Percentiles rank a stretch among this genome's conserved stretches.
Conservation (phyloP, 1,139 yeast species). For the Hemisphaericaspora subhashii region DNA sequence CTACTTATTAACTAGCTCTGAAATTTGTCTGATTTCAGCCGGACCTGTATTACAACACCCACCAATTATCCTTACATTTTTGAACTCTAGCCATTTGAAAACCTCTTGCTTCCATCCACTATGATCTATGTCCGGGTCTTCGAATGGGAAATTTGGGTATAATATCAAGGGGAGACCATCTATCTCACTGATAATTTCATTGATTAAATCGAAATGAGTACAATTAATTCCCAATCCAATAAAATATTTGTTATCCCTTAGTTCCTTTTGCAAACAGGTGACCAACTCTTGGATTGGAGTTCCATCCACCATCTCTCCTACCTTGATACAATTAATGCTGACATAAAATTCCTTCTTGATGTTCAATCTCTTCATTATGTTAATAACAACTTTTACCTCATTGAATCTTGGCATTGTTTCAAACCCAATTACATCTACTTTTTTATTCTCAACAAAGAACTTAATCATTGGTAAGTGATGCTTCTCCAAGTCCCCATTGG, state of each 20-base stretch:
- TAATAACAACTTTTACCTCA: constrained; percentile 45
- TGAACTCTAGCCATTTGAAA: constrained; percentile 31
- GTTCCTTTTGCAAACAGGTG: constrained; percentile 12
- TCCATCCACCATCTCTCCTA: constrained; percentile 31
- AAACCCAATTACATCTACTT: constrained; percentile 55
- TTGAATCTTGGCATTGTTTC: constrained; percentile 63
- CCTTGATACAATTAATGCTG: constrained; percentile 24
- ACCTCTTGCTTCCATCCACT: constrained; percentile 31
- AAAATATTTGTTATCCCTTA: constrained; percentile 15
- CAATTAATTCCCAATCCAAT: constrained; percentile 45
- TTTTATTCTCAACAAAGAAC: constrained; percentile 31
- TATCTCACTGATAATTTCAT: constrained; percentile 11
- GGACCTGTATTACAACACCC: constrained; percentile 63
- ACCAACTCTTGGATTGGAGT: constrained; percentile 27
- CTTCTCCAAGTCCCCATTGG: constrained; percentile 28
- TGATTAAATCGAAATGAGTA: constrained; percentile 24
- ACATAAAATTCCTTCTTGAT: constrained; percentile 30
- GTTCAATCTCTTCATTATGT: constrained; percentile 19
- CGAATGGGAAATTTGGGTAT: constrained; percentile 44
- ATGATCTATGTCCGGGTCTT: constrained; percentile 18
- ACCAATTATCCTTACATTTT: constrained; percentile 45
- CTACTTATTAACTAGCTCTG: not conserved
- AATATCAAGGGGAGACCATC: constrained; percentile 24
- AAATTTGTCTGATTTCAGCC: constrained; percentile 28
- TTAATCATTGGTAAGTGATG: constrained; percentile 53